A percentile compares a stretch with the other conserved stretches of the same genome.
phyloP scores from a whole-genome alignment of 2,329 filamentous ascomycete species.

The Microthyrium microscopicum region DNA sequence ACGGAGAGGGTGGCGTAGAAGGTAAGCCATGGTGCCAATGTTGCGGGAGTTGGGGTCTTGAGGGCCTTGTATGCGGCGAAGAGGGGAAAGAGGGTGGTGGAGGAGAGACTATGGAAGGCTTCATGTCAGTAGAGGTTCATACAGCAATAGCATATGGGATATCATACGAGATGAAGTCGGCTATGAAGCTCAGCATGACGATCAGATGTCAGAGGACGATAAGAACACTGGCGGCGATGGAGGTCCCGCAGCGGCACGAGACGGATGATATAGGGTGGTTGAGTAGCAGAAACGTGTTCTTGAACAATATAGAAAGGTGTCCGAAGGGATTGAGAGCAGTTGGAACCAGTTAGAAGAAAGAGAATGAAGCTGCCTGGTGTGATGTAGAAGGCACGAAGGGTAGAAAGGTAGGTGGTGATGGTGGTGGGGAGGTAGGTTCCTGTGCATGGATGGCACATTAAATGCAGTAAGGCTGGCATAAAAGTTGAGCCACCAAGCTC shows the following conservation, averaged over 20 bases:
- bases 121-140: constrained; percentile 14
- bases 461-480: background rate
- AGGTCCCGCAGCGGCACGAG: constrained; percentile 1
- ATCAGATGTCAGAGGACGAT: constrained; percentile 10
- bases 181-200: constrained; percentile 65
- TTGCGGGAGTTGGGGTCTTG: constrained; percentile 74
- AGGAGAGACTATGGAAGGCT: constrained; percentile 46
- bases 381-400: too few species aligned
- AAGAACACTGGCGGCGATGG: constrained; percentile 29
- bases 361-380: too few species aligned
- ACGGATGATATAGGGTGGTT: too few species aligned
- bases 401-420: too few species aligned
- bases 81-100: constrained; percentile 83
- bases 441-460: background rate
- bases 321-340: too few species aligned
- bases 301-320: too few species aligned
- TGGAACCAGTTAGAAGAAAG: too few species aligned
- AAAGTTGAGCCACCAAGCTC: too few species aligned
- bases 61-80: constrained; percentile 98
- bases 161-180: constrained; percentile 60
- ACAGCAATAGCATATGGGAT: constrained; percentile 9
- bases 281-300: too few species aligned
- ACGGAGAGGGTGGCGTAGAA: constrained; percentile 92
- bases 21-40: constrained; percentile 95
- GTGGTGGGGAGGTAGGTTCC: background rate